Base-by-base conservation (phyloP, 1,284 basidiomycete genomes). In the Flammula alnicola region DNA sequence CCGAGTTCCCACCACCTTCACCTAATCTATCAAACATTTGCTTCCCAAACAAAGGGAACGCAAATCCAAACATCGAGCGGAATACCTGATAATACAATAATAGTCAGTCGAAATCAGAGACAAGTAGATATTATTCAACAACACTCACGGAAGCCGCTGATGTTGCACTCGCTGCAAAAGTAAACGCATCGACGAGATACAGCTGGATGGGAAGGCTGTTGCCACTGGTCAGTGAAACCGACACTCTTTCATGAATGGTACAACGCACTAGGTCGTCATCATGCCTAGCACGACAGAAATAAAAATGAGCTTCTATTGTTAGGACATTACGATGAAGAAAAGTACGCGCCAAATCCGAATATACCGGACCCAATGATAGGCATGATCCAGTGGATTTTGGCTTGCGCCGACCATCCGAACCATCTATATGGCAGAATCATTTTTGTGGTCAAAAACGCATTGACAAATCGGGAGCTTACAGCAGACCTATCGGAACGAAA, bases 341-440 rank as follows among this genome's bases (percentile, higher is more conserved):
- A 20, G 3, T 23, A 56, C 67, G 47, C 51, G 68, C 74, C 71
- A 51, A 74, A 74, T n/a, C 67, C 72, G 52, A 71, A 73, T 86
- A n/a, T n/a, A n/a, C n/a, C n/a, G n/a, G n/a, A n/a, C n/a, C n/a
- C n/a, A n/a, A n/a, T n/a, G n/a, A n/a, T 83, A 8, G 84, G 84
- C 77, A 86, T 79, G 33, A 86, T 84, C 80, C 81, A 86, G 60
- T 85, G 83, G 2, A 78, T 57, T n/a, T 67, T 63, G 0, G 78
- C 77, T 54, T 80, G 70, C 1, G 83, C 83, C 3, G 83, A 82
- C 84, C 84, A 87, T n/a, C 84, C 84, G 56, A 84, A 87, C 83
- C 81, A 84, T 57, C 78, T 81, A 47, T 38, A 46, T 25, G 47
- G 69, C 29, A 27, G n/a, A 17, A 40, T 35, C 26, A 19, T 14